Conservation (phyloP, 768 basidiomycete genomes). For the Collybia sordida region DNA sequence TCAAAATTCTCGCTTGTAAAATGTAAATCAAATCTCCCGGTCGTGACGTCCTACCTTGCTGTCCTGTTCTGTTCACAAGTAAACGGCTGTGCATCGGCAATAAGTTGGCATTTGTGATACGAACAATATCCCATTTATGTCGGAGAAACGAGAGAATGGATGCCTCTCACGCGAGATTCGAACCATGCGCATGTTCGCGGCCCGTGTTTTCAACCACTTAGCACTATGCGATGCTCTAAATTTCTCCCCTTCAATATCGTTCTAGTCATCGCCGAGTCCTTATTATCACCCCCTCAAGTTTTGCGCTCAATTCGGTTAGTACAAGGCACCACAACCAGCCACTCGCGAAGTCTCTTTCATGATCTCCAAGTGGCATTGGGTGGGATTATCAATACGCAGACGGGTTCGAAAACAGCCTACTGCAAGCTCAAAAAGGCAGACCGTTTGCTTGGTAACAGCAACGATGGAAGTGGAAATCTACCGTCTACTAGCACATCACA, state of each 20-base stretch:
- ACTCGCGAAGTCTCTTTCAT: slow-evolving; percentile 60
- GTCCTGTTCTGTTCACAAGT: no score
- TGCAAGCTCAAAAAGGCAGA: slow-evolving; percentile 39
- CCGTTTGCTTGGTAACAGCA: slow-evolving; percentile 13
- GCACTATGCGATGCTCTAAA: slow-evolving; percentile 10
- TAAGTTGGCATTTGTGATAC: no score
- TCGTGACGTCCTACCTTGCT: no score
- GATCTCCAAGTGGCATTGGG: slow-evolving; percentile 70
- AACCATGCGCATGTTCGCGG: no score
- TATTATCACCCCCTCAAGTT: slow-evolving; percentile 26
- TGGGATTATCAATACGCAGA: slow-evolving; percentile 46
- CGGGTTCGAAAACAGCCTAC: slow-evolving; percentile 24
- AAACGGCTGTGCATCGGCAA: no score
- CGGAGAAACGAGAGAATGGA: no score
- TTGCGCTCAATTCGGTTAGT: slow-evolving; percentile 43
- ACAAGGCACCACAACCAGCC: slow-evolving; percentile 55
- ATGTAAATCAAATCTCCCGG: no score
- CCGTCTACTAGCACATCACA: slow-evolving; percentile 1
- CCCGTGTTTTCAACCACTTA: no score
- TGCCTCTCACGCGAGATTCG: no score
- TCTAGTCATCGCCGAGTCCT: slow-evolving; percentile 31
- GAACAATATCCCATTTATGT: no score
- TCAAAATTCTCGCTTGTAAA: no score
- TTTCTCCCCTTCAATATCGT: slow-evolving; percentile 33
- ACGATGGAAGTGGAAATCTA: slow-evolving; percentile 14